Evolutionary conservation across 257 asterid species (phyloP).

Genomic region (Primulina eburnea): DNA sequence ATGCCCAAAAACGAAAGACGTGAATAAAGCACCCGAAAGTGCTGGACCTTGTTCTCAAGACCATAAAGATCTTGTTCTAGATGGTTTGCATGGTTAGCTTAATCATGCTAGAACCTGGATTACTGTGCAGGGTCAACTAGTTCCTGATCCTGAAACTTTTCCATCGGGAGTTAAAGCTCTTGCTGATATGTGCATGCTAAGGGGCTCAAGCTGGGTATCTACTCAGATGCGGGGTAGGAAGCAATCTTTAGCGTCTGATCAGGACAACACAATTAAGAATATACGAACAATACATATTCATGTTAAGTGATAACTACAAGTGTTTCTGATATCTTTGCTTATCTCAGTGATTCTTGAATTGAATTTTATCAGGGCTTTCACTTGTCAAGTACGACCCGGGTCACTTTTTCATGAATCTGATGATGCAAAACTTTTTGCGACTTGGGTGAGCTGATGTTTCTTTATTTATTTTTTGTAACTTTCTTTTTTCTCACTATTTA

Average conservation of each 20-base stretch:
- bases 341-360: conserved; percentile 25
- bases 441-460: conserved; percentile 72
- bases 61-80: neutral
- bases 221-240: conserved; percentile 98
- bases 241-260: conserved; percentile 19
- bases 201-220: conserved; percentile 92
- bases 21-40: neutral
- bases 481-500: neutral
- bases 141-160: conserved; percentile 61
- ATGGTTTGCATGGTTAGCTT: neutral
- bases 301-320: neutral
- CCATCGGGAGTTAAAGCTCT: conserved; percentile 86
- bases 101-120: conserved; percentile 13
- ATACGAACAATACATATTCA: conserved; percentile 7
- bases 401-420: conserved; percentile 78
- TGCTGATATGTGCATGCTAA: conserved; percentile 86
- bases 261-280: neutral
- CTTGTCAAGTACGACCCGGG: conserved; percentile 94
- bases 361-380: conserved; percentile 48
- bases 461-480: neutral
- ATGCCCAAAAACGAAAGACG: neutral
- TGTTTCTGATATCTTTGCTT: conserved; percentile 15
- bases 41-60: neutral
- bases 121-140: conserved; percentile 67
- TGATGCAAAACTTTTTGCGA: conserved; percentile 80